Evolutionary conservation across 768 basidiomycete genomes (phyloP), one percentile per base, ranked within the genome.

Genomic region (Amanita pseudoporphyria): DNA sequence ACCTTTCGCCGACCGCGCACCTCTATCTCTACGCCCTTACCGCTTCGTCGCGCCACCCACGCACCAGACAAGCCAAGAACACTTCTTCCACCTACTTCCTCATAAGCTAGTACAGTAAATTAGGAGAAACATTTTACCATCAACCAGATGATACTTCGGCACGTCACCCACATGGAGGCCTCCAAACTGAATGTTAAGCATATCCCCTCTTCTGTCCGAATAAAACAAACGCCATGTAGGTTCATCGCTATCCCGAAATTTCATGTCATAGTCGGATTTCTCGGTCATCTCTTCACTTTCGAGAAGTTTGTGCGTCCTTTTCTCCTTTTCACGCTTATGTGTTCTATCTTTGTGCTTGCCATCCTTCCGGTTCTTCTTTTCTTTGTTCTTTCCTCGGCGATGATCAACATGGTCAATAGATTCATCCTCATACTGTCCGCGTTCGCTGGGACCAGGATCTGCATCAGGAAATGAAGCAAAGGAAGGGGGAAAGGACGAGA

Each of bases 381-480:
- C 41, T 57, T 51, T 57, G 53, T 52, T 52, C 7, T 18, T 6
- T 24, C 24, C 24, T 26, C 24, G 18, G 9, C 24, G 16, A n/a
- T 16, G 33, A 10, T 19, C 21, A 33, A 21, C 9, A 22, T 9
- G 21, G 21, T 19, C 28, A 7, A 53, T 51, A 51, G 43, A 41
- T 41, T 58, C 45, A 26, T 47, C 45, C 28, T 44, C 42, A 18
- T 6, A 22, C 9, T 36, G 32, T 24, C n/a, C 16, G 26, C 32
- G 39, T 53, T 59, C 35, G 58, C 52, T 62, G 60, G 72, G 63
- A 3, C 68, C 72, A 45, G 26, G 26, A 28, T 76, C 73, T n/a
- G 77, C 51, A 47, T 82, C 78, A 31, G 84, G 84, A 61, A 87
- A 87, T 22, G 84, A 84, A 12, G 73, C 60, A 61, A 87, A 87